phyloP scores from a whole-genome alignment of 306 rosid species.

The Fragaria ananassa region DNA sequence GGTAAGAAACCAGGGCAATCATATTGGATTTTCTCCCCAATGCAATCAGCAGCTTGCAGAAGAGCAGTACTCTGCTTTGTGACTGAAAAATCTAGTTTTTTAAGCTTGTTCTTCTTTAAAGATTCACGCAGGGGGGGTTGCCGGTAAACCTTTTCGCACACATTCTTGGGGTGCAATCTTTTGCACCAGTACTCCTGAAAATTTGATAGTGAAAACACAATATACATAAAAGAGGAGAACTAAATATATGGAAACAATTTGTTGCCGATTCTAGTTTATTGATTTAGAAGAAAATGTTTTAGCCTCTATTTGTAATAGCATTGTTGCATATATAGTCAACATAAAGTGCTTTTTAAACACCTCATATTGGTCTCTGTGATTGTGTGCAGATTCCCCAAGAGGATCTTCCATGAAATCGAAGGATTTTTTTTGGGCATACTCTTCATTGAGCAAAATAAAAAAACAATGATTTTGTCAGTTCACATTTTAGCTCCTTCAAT shows the following conservation, averaged over 20 bases:
- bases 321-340: not conserved
- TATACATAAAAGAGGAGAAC: not conserved
- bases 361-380: not conserved
- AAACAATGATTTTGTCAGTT: not conserved
- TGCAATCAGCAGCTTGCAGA: constrained; percentile 73
- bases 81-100: constrained; percentile 64
- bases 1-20: constrained; percentile 88
- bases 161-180: constrained; percentile 90
- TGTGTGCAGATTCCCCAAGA: not conserved
- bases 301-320: not conserved
- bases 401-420: not conserved
- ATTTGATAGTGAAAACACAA: constrained; percentile 20
- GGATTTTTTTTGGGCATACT: not conserved
- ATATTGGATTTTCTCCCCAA: constrained; percentile 90
- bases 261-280: not conserved
- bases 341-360: not conserved
- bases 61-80: constrained; percentile 78
- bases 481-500: not conserved
- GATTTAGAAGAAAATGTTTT: not conserved
- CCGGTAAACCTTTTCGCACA: constrained; percentile 90
- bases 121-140: constrained; percentile 91
- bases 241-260: constrained; percentile 5
- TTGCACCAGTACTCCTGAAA: constrained; percentile 94
- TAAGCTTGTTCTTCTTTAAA: constrained; percentile 70
- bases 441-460: not conserved